These are phyloP conservation scores for Penicillium mononematosum DNA, from an alignment of 495 filamentous ascomycete genomes.

Conservation along the genomic window DNA sequence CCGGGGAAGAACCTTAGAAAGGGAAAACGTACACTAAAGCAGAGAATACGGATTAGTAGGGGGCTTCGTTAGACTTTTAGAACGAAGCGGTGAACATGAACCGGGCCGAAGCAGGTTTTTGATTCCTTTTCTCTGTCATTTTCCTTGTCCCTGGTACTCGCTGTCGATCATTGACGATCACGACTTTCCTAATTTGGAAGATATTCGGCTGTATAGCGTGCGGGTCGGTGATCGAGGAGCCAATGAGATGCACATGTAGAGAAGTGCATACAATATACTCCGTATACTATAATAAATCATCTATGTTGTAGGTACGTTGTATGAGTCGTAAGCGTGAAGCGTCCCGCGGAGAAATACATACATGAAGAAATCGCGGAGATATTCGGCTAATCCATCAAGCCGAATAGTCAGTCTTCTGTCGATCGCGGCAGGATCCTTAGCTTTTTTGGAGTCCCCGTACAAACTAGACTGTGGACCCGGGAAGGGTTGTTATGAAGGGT, in stretches of 20 bases:
- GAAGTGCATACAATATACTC: not conserved
- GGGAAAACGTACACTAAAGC: not conserved
- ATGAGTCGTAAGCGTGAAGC: not conserved
- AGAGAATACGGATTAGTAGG: not conserved
- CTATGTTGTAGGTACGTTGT: not conserved
- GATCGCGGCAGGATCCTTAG: conserved; percentile 6
- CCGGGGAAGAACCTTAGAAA: not conserved
- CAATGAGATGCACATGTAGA: not conserved
- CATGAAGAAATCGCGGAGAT: not conserved
- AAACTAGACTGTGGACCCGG: conserved; percentile 4
- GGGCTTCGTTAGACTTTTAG: not conserved
- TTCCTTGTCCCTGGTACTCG: not conserved
- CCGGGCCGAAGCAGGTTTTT: not conserved
- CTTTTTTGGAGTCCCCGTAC: not conserved
- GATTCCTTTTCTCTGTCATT: not conserved
- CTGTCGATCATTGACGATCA: conserved; percentile 2
- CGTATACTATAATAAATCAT: not conserved
- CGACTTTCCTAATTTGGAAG: not conserved
- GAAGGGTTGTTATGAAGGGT: conserved; percentile 1
- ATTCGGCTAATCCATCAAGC: not conserved
- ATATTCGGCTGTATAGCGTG: not conserved
- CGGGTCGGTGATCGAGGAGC: not conserved
- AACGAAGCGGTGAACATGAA: conserved; percentile 4
- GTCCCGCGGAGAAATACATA: not conserved
- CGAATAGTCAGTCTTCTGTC: not conserved